Conservation (phyloP, 1,284 basidiomycete genomes). For the Thelephora terrestris region DNA sequence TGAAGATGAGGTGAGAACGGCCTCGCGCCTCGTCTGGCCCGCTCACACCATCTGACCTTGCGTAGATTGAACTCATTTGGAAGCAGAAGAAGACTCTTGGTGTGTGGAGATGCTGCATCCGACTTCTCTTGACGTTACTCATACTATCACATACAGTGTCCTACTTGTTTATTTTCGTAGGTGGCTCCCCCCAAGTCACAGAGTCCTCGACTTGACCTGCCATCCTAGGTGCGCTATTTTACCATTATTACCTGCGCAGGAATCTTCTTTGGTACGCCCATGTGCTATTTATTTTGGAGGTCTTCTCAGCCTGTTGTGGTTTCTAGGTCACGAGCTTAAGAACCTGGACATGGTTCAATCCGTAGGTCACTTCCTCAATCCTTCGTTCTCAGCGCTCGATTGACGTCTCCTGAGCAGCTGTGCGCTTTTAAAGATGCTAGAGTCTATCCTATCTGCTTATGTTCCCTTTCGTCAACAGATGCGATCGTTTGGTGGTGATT, state of each 20-base stretch:
- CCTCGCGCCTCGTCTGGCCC: neutral
- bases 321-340: neutral
- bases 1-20: constrained; percentile 29
- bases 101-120: neutral
- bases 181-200: neutral
- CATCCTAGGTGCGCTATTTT: neutral
- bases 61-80: neutral
- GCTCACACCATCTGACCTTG: neutral
- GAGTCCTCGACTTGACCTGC: neutral
- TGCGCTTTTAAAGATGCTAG: neutral
- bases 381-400: neutral
- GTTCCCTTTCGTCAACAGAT: neutral
- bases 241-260: neutral
- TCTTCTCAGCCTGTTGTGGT: neutral
- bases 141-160: neutral
- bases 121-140: neutral
- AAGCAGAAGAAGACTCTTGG: neutral
- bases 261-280: neutral
- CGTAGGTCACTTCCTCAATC: neutral
- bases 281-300: neutral
- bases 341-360: neutral
- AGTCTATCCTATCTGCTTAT: neutral
- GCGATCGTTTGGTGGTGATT: neutral
- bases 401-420: neutral
- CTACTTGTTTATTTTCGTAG: constrained; percentile 1